Base-by-base conservation (phyloP, 441 rosid species). In the Adansonia gregorii region DNA sequence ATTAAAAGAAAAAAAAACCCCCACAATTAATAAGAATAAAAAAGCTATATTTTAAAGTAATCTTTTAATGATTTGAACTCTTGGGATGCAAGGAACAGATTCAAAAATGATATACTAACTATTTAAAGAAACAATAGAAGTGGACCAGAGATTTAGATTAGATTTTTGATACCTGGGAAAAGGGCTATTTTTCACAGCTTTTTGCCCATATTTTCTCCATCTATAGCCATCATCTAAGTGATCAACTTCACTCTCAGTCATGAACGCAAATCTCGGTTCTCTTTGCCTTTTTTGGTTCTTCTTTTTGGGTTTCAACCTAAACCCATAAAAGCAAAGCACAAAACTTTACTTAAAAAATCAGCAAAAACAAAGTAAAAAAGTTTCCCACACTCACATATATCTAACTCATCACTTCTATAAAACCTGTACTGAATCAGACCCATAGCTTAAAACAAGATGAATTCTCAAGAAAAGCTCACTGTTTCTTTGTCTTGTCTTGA, bases 181-280 rank as follows among this genome's bases (percentile, higher is more conserved):
- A 77, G 97, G 98, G 84, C 98, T 95, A 84, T 93, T 93, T 77
- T 93, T 95, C 70, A 95, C 98, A 75, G 99, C 97, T 82, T 95
- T 95, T 65, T 95, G 99, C 64, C 99, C 99, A 83, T 95, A 95
- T 69, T 95, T 95, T 76, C 99, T 91, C 99, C 99, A 95, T 51
- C 98, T 85, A 76, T 86, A 95, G 17, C 99, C 97, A 39, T 95
- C 99, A 75, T 95, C 99, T 46, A 95, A 83, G 45, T 94, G 93
- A 86, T 95, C 98, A 48, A 94, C 85, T 76, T 95, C 98, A 58
- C 97, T 94, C 88, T 94, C 89, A 0, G 99, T 95, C 87, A 94
- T 89, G 91, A 95, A 95, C 63, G 99, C 99, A 85, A 88, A 89
- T 86, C 94, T 89, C 60, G 97, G 91, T 41, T 92, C 92, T 79